phyloP scores from a whole-genome alignment of 441 rosid genomes.

The Brassica balearica region DNA sequence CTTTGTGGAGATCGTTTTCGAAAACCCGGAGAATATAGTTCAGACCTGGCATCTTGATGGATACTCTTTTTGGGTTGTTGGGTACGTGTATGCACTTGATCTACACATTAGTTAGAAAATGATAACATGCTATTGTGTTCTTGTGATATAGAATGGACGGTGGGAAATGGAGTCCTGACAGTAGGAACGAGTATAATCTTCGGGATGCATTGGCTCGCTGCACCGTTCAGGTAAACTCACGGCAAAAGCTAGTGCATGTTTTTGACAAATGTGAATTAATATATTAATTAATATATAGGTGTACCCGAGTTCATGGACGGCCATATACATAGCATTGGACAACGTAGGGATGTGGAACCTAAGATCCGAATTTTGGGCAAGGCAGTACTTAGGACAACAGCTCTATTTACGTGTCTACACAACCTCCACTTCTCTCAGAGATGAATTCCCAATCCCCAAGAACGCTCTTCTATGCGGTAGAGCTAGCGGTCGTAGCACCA shows the following conservation, averaged over 20 bases:
- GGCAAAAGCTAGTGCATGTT: not conserved
- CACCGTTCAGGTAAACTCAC: conserved; percentile 72
- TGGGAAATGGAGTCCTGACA: conserved; percentile 78
- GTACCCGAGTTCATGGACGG: conserved; percentile 91
- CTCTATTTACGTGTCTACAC: conserved; percentile 84
- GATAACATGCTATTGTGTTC: not conserved
- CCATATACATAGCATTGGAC: conserved; percentile 82
- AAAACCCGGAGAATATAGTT: conserved; percentile 68
- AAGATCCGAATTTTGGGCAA: conserved; percentile 86
- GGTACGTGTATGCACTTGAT: conserved; percentile 54
- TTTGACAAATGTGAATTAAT: not conserved
- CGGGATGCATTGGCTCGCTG: conserved; percentile 78
- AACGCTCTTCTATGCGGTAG: conserved; percentile 88
- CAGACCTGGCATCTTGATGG: conserved; percentile 94
- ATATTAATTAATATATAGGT: conserved; percentile 55
- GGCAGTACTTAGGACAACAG: conserved; percentile 96
- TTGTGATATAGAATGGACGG: conserved; percentile 82
- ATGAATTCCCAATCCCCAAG: conserved; percentile 89
- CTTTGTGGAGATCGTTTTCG: conserved; percentile 78
- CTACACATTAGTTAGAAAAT: not conserved
- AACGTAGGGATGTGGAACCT: conserved; percentile 98
- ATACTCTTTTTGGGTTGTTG: conserved; percentile 90
- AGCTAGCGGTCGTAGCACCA: conserved; percentile 76
- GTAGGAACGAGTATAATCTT: conserved; percentile 81
- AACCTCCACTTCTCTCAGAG: conserved; percentile 75